A percentile compares a stretch with the other conserved stretches of the same genome.
Evolutionary conservation across 2,329 filamentous ascomycete genomes (phyloP).

Genomic region (Pseudogymnoascus sp.): DNA sequence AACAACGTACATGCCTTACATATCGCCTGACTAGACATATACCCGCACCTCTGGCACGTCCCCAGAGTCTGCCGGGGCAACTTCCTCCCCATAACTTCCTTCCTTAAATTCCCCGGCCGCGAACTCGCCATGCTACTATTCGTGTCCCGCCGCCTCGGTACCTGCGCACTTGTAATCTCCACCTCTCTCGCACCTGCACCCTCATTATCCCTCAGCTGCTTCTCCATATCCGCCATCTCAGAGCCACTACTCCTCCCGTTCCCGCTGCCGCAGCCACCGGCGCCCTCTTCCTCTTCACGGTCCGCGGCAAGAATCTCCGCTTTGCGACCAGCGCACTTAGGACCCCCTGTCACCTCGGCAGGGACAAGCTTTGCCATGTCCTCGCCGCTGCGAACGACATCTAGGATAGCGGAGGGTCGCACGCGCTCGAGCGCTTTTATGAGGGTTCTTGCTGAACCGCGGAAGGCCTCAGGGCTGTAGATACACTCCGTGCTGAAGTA

Average conservation of each 20-base stretch:
- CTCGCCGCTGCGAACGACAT: constrained; percentile 89
- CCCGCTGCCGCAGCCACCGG: constrained; percentile 66
- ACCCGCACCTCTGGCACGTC: constrained; percentile 79
- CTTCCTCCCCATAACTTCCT: constrained; percentile 26
- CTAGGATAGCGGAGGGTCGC: constrained; percentile 84
- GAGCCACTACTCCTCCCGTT: constrained; percentile 59
- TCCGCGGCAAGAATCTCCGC: constrained; percentile 26
- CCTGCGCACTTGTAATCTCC: constrained; percentile 45
- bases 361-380: constrained; percentile 90
- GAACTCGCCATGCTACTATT: constrained; percentile 10
- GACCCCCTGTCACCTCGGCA: constrained; percentile 41
- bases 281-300: constrained; percentile 42
- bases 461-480: constrained; percentile 93
- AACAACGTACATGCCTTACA: constrained; percentile 91
- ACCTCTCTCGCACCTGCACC: constrained; percentile 52
- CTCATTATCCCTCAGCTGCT: constrained; percentile 57
- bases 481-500: constrained; percentile 99
- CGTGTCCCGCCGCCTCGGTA: constrained; percentile 16
- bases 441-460: constrained; percentile 79
- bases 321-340: constrained; percentile 37
- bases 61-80: constrained; percentile 65
- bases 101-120: constrained; percentile 21
- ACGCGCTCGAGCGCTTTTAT: constrained; percentile 96
- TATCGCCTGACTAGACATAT: constrained; percentile 86
- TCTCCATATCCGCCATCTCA: constrained; percentile 79